Percentiles rank a stretch among this genome's conserved stretches.
These are phyloP conservation scores for Citrullus mucosospermus DNA, from an alignment of 306 rosid species.

Conservation along the genomic window DNA sequence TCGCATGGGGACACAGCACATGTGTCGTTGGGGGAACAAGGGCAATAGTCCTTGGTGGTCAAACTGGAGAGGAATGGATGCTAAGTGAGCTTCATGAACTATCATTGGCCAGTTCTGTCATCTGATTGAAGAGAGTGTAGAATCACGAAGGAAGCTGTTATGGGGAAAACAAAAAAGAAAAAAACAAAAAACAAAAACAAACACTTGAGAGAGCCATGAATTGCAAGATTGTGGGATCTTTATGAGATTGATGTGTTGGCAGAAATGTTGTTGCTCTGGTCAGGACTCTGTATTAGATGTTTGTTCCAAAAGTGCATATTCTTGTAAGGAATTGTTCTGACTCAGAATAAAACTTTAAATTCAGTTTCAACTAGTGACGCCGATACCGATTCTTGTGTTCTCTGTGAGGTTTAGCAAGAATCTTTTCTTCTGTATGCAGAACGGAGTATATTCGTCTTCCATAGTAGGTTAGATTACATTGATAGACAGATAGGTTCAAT, in stretches of 20 bases:
- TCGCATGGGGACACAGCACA: conserved; percentile 99
- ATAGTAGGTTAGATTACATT: conserved; percentile 48
- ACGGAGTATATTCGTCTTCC: conserved; percentile 41
- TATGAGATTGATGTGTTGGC: conserved; percentile 20
- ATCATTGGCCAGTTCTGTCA: conserved; percentile 68
- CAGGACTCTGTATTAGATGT: conserved; percentile 29
- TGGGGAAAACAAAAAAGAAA: not conserved
- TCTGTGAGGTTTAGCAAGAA: conserved; percentile 62
- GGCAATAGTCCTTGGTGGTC: conserved; percentile 95
- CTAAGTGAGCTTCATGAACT: conserved; percentile 94
- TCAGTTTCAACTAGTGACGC: conserved; percentile 22
- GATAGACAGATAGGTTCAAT: conserved; percentile 41
- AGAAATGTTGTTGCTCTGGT: conserved; percentile 19
- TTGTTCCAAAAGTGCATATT: conserved; percentile 26
- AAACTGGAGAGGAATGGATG: conserved; percentile 99
- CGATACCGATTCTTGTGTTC: conserved; percentile 20
- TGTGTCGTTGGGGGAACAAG: conserved; percentile 98
- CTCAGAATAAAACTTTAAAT: conserved; percentile 28
- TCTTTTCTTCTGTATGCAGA: conserved; percentile 40
- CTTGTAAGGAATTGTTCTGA: conserved; percentile 41
- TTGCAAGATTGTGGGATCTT: conserved; percentile 20
- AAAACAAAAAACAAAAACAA: not conserved
- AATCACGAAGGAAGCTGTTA: conserved; percentile 16
- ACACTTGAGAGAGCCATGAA: conserved; percentile 17
- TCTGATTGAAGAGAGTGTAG: conserved; percentile 22